These are phyloP conservation scores for Peniophora sp. DNA, from an alignment of 1,284 basidiomycete species.

Conservation along the genomic window DNA sequence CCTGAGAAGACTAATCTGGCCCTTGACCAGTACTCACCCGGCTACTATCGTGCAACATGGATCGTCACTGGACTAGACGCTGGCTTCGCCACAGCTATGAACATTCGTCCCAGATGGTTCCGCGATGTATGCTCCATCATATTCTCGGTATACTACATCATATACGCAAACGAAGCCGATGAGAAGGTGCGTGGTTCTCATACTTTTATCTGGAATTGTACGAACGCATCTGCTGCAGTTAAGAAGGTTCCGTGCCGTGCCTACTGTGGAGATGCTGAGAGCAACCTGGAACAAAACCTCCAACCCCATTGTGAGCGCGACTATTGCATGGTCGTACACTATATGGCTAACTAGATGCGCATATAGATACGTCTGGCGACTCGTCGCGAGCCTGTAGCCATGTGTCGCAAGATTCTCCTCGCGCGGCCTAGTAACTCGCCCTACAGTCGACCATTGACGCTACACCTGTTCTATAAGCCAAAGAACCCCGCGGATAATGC, in stretches of 20 bases:
- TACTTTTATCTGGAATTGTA: background rate
- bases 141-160: constrained; percentile 88
- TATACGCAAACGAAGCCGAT: constrained; percentile 90
- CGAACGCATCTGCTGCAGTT: constrained; percentile 43
- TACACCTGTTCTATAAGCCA: constrained; percentile 79
- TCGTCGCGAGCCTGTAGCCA: constrained; percentile 49
- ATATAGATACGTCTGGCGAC: constrained; percentile 64
- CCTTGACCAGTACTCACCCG: constrained; percentile 71
- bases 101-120: constrained; percentile 88
- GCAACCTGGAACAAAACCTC: constrained; percentile 94
- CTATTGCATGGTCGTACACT: constrained; percentile 3
- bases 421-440: constrained; percentile 72
- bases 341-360: constrained; percentile 5
- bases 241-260: constrained; percentile 83
- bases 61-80: constrained; percentile 92
- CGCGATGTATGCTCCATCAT: constrained; percentile 79
- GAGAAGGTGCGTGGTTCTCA: constrained; percentile 61
- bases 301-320: constrained; percentile 74
- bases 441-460: constrained; percentile 76
- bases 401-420: constrained; percentile 73
- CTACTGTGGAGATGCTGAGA: constrained; percentile 93
- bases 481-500: constrained; percentile 30
- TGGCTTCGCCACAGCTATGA: constrained; percentile 93
- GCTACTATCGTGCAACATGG: constrained; percentile 97
- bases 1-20: background rate